Conservation (phyloP, 1,139 yeast species). For the Debaryomycetaceae sp. region DNA sequence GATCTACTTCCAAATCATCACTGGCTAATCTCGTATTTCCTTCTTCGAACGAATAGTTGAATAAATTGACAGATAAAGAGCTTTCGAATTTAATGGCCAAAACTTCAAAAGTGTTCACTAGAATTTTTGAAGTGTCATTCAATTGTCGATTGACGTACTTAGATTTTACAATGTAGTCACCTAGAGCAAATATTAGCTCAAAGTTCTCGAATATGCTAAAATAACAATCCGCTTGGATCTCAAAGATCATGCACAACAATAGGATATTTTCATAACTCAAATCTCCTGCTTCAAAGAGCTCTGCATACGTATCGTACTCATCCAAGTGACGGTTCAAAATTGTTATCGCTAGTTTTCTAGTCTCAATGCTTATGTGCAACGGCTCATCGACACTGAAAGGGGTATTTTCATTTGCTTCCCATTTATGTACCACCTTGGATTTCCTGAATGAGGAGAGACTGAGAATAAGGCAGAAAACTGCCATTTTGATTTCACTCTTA, state of each 20-base stretch:
- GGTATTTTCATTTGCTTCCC: not conserved
- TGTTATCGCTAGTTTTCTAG: constrained; percentile 36
- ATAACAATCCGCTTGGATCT: constrained; percentile 35
- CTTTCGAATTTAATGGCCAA: constrained; percentile 34
- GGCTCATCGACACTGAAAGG: constrained; percentile 20
- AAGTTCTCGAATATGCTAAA: constrained; percentile 43
- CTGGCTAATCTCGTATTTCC: constrained; percentile 28
- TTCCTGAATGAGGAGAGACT: constrained; percentile 29
- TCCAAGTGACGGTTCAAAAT: constrained; percentile 41
- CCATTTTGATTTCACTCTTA: constrained; percentile 20
- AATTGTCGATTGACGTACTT: constrained; percentile 14
- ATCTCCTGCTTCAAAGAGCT: constrained; percentile 7
- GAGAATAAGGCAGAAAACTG: constrained; percentile 22
- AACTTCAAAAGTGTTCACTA: constrained; percentile 27
- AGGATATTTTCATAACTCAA: constrained; percentile 22
- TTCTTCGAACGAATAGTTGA: constrained; percentile 36
- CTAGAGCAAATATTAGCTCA: constrained; percentile 42
- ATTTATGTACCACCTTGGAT: constrained; percentile 3
- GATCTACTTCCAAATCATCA: constrained; percentile 35
- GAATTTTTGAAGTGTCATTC: constrained; percentile 17
- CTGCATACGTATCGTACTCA: constrained; percentile 34
- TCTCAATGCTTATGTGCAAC: constrained; percentile 30
- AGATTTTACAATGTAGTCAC: constrained; percentile 31
- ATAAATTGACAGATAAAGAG: constrained; percentile 37
- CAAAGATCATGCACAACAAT: constrained; percentile 31